Base-by-base conservation (phyloP, 2,329 filamentous ascomycete genomes). In the Thielaviopsis euricoi region DNA sequence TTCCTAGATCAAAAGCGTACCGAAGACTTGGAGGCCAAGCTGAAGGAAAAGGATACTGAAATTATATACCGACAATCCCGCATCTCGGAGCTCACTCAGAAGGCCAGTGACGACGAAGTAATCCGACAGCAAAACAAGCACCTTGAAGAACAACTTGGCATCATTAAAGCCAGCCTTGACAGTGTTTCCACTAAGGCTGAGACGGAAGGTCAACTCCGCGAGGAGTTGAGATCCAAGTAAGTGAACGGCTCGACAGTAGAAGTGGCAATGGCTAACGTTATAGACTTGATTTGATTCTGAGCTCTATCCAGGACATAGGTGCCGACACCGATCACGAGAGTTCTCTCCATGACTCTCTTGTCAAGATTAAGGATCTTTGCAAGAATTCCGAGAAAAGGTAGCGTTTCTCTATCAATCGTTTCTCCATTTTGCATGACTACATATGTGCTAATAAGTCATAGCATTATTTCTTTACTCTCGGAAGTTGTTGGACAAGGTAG, bases 71-170 rank as follows among this genome's bases (percentile, higher is more conserved):
- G 29, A 3, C 22, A 58, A 12, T 40, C 52, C 26, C 52, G 26
- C 5, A 50, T 60, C 29, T 40, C 59, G 6, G 52, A 60, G 40
- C 52, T 60, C 17, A 23, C 29, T 15, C 56, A 60, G 22, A 58
- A 53, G 33, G 21, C 52, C 17, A 19, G 52, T 19, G 52, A 60
- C 10, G 46, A 48, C 4, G 33, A 53, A 19, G 10, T 43, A 12
- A 15, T 55, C 17, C 23, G 33, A 13, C 21, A 26, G 21, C 59
- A 53, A n/a, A 53, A 55, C 29, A 21, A 57, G 6, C 21, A 19
- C 4, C 51, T 57, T 10, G 37, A 55, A 19, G 12, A 46, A 3
- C 40, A 46, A 17, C 40, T 46, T 3, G 19, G 17, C 3, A 46
- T 4, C 17, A 46, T 46, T 19, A 19, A 10, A 2, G 40, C 40